Percentiles rank a stretch among this genome's conserved stretches.
These are phyloP conservation scores for Osmanthus fragrans DNA, from an alignment of 257 asterid species.

Conservation along the genomic window DNA sequence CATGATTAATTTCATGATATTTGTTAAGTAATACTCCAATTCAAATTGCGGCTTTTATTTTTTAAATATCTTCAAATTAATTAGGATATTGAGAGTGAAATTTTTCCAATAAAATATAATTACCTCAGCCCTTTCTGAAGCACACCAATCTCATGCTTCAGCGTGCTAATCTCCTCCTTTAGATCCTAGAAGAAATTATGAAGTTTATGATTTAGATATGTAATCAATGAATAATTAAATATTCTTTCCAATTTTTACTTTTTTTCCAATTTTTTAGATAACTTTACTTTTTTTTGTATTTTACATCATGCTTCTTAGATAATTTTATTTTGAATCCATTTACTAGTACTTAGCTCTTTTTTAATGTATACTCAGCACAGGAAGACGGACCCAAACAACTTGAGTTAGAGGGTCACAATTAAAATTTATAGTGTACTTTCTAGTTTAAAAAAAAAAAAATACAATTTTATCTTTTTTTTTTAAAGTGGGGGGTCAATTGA, in stretches of 20 bases:
- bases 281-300: no score
- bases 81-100: neutral
- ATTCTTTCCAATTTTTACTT: neutral
- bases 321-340: neutral
- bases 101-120: neutral
- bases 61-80: neutral
- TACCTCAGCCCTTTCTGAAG: conserved; percentile 87
- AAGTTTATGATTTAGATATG: neutral
- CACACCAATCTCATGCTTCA: conserved; percentile 78
- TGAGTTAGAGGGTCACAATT: no score
- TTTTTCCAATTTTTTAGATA: no score
- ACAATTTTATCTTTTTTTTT: no score
- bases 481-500: no score
- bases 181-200: conserved; percentile 46
- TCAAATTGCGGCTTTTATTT: no score
- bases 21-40: neutral
- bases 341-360: neutral
- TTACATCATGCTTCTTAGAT: neutral
- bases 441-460: no score
- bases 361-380: neutral
- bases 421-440: no score
- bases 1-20: neutral
- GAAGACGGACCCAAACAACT: no score
- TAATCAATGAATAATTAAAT: neutral
- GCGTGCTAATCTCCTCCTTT: conserved; percentile 67